Evolutionary conservation across 106 monocot genomes (phyloP).

Genomic region (Dactylorhiza incarnata): DNA sequence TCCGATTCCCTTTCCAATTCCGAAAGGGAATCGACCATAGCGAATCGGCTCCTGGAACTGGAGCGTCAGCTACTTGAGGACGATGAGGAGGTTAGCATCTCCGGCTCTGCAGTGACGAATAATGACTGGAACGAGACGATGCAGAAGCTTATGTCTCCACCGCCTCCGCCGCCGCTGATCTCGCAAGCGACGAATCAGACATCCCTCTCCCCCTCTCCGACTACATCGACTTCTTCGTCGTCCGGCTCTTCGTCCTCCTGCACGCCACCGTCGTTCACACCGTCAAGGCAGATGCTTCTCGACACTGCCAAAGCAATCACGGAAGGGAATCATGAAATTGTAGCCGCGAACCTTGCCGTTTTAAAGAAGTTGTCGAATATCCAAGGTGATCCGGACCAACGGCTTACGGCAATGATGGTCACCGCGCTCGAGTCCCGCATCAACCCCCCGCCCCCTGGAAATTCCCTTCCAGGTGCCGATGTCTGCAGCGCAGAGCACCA

Average conservation of each 20-base stretch:
- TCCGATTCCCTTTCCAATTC: not conserved
- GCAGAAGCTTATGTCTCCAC: conserved; percentile 10
- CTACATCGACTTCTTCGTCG: conserved; percentile 37
- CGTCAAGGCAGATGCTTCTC: conserved; percentile 47
- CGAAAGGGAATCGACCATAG: conserved; percentile 8
- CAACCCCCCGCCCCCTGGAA: conserved; percentile 6
- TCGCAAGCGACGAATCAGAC: not conserved
- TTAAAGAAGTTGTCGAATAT: conserved; percentile 41
- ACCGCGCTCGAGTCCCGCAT: conserved; percentile 29
- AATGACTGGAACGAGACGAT: conserved; percentile 38
- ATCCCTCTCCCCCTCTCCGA: conserved; percentile 10
- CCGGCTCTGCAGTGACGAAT: conserved; percentile 27
- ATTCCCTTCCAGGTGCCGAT: conserved; percentile 9
- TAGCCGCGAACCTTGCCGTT: conserved; percentile 20
- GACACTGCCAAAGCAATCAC: conserved; percentile 55
- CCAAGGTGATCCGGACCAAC: conserved; percentile 57
- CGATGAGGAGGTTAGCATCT: conserved; percentile 30
- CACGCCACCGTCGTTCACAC: conserved; percentile 20
- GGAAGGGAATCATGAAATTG: conserved; percentile 43
- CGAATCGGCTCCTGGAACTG: conserved; percentile 31
- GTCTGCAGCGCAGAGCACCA: conserved; percentile 44
- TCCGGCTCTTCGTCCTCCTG: conserved; percentile 33
- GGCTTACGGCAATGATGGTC: conserved; percentile 52
- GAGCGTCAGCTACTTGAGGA: conserved; percentile 50
- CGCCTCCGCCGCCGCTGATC: not conserved